Evolutionary conservation across 306 rosid species (phyloP).

Genomic region (Quercus engelmannii): DNA sequence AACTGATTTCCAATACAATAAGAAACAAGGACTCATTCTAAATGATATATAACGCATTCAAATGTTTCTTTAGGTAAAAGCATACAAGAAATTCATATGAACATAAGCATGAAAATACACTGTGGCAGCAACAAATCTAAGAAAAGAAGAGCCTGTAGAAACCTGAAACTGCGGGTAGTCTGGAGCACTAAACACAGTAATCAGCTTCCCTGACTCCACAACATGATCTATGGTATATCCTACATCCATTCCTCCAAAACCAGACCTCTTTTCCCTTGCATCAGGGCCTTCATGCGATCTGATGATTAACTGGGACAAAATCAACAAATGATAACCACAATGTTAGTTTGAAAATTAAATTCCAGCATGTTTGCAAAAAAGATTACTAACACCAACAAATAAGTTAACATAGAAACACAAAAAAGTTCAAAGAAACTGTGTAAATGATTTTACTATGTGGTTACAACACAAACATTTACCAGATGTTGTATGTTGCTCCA

Average conservation of each 20-base stretch:
- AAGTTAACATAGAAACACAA: not conserved
- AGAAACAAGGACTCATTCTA: not conserved
- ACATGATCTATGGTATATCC: conserved; percentile 89
- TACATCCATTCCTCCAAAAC: conserved; percentile 68
- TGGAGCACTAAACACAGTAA: conserved; percentile 89
- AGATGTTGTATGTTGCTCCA: not conserved
- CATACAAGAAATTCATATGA: not conserved
- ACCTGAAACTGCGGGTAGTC: conserved; percentile 98
- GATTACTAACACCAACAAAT: conserved; percentile 19
- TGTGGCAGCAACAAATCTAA: not conserved
- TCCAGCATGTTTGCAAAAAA: not conserved
- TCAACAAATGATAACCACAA: conserved; percentile 18
- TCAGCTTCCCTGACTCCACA: conserved; percentile 86
- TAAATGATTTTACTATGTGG: not conserved
- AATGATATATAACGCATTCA: not conserved
- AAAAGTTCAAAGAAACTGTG: not conserved
- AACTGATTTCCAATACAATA: not conserved
- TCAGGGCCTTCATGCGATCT: conserved; percentile 98
- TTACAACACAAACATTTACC: conserved; percentile 4
- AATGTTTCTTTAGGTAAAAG: not conserved
- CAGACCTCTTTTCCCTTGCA: conserved; percentile 88
- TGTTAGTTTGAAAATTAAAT: conserved; percentile 19
- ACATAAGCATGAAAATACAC: not conserved
- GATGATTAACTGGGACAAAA: conserved; percentile 58
- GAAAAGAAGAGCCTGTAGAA: conserved; percentile 3